These are phyloP conservation scores for Cyclotella choctawhatcheeana DNA, from an alignment of 108 stramenopile species.

Conservation along the genomic window DNA sequence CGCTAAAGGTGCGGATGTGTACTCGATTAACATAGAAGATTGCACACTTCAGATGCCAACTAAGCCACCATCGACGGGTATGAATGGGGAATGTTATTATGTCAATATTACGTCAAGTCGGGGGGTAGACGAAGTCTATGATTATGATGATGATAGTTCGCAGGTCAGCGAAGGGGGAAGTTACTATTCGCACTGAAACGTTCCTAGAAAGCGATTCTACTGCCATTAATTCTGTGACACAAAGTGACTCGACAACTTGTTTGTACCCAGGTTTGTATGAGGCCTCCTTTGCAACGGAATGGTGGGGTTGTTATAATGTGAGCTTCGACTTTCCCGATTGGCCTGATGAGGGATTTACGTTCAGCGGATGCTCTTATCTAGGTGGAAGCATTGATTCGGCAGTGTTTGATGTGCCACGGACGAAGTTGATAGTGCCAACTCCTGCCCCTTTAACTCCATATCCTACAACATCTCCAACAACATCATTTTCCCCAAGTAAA, in stretches of 20 bases:
- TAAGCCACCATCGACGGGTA: neutral
- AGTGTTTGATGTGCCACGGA: constrained; percentile 9
- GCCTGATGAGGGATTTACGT: constrained; percentile 3
- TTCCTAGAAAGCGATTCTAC: constrained; percentile 9
- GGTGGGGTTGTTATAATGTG: constrained; percentile 7
- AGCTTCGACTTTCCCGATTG: neutral
- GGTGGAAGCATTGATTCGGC: neutral
- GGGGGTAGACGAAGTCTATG: neutral
- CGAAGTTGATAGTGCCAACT: constrained; percentile 1
- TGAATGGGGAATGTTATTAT: constrained; percentile 5
- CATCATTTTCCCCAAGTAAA: neutral
- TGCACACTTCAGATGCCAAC: constrained; percentile 20
- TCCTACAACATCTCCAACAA: constrained; percentile 3
- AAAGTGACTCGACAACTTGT: constrained; percentile 9
- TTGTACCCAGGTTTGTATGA: constrained; percentile 6
- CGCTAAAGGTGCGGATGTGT: constrained; percentile 9
- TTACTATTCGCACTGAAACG: constrained; percentile 4
- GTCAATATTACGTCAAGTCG: constrained; percentile 5
- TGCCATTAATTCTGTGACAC: constrained; percentile 5
- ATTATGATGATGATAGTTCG: constrained; percentile 7
- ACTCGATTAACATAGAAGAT: constrained; percentile 7
- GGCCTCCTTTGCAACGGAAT: neutral
- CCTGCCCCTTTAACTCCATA: constrained; percentile 3
- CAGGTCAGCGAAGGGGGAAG: neutral
- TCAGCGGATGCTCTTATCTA: constrained; percentile 3